Base-by-base conservation (phyloP, 768 basidiomycete genomes). In the Sarcomyxa edulis region DNA sequence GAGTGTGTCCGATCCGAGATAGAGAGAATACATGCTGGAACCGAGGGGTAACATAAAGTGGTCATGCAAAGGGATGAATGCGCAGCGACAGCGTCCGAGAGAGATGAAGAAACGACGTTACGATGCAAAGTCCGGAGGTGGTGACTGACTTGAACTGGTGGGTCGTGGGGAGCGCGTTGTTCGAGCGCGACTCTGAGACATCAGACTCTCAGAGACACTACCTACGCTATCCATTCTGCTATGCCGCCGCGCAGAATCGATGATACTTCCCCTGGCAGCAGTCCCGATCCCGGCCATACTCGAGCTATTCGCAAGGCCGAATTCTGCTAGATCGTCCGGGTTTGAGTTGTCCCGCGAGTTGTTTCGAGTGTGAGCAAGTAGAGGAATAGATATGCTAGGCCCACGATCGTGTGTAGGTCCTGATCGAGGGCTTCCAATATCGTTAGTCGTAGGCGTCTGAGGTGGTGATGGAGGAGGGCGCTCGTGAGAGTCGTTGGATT, bases 231-330 rank as follows among this genome's bases (percentile, higher is more conserved):
- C 48, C 37, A 35, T 24, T n/a, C 47, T 46, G 3, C 19, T 31
- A 22, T 20, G 18, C 6, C 39, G 44, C 3, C 50, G 11, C 14
- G 30, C 43, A 4, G 37, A 3, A 35, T 49, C 48, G 33, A 61
- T 48, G 27, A 47, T 28, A 42, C 64, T 58, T 18, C 62, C 52
- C 3, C 67, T 48, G 21, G 58, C 59, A 4, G 59, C 62, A 2
- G 71, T 73, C 9, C 71, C 72, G 7, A 74, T 45, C 7, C 72
- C 72, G 7, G 65, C 64, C 72, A 74, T 71, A 14, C 67, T 60
- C 39, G 28, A 16, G 8, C 39, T 7, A 14, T 19, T 27, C 18
- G 41, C 30, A 2, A 39, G 34, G 10, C 43, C 43, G 43, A 46
- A 19, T 22, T 44, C 59, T 12, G 29, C 43, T 14, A 47, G 21